phyloP scores from a whole-genome alignment of 2,329 filamentous ascomycete species.

The Ascochyta rabiei region DNA sequence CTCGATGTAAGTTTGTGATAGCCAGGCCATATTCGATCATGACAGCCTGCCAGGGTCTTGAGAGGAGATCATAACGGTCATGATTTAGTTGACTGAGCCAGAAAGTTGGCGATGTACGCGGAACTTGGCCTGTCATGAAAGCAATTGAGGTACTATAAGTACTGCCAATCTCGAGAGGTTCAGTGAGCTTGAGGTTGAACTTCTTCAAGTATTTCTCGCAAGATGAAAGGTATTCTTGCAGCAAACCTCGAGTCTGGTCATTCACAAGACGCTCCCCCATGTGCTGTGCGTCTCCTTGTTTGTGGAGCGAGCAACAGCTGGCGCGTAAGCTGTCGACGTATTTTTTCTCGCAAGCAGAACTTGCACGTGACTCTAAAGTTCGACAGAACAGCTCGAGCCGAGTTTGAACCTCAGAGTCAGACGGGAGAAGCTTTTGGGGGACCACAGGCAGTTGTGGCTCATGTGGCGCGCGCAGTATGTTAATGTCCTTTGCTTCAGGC shows the following conservation, averaged over 20 bases:
- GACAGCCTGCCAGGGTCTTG: constrained; percentile 27
- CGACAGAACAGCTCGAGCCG: constrained; percentile 23
- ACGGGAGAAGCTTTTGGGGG: not conserved
- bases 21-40: constrained; percentile 37
- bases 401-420: not conserved
- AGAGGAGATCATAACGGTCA: constrained; percentile 21
- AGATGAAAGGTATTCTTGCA: constrained; percentile 16
- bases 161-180: not conserved
- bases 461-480: not conserved
- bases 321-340: constrained; percentile 27
- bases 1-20: constrained; percentile 39
- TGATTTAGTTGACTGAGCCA: constrained; percentile 34
- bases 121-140: constrained; percentile 12
- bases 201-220: constrained; percentile 21
- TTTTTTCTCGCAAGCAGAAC: constrained; percentile 24
- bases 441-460: not conserved
- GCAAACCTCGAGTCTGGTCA: not conserved
- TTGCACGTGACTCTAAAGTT: constrained; percentile 13
- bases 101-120: constrained; percentile 30
- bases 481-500: not conserved
- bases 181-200: constrained; percentile 9
- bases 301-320: constrained; percentile 27
- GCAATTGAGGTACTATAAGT: constrained; percentile 5
- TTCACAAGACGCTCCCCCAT: not conserved
- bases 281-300: not conserved